Evolutionary conservation across 352 stramenopile species (phyloP).

Genomic region (Blastocystis sp.): DNA sequence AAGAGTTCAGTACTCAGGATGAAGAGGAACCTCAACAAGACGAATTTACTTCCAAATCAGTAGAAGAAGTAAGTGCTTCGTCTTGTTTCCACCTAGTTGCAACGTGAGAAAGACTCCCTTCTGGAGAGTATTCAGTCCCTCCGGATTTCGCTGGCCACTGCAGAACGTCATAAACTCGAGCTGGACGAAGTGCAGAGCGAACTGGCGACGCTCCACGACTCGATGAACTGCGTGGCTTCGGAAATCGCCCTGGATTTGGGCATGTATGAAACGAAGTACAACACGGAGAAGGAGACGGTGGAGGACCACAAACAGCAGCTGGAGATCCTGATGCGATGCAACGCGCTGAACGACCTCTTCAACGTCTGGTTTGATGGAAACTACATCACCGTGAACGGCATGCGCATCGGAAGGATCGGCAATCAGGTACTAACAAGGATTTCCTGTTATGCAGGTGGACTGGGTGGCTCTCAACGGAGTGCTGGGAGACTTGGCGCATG

Average conservation of each 20-base stretch:
- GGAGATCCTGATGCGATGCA: constrained; percentile 16
- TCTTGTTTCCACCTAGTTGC: background rate
- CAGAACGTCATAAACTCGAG: constrained; percentile 19
- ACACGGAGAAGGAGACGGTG: background rate
- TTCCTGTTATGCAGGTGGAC: background rate
- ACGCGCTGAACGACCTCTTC: constrained; percentile 35
- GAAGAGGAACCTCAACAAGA: background rate
- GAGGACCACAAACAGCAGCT: background rate
- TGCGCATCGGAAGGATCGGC: background rate
- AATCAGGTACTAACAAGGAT: background rate
- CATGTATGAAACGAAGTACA: background rate
- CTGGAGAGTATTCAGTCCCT: background rate
- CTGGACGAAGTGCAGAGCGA: constrained; percentile 22
- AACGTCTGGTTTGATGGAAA: constrained; percentile 32
- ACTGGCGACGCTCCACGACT: background rate
- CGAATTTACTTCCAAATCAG: background rate
- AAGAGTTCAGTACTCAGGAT: background rate
- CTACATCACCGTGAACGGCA: background rate
- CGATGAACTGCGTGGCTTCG: constrained; percentile 14
- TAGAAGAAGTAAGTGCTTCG: background rate
- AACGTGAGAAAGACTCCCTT: background rate
- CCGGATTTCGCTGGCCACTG: background rate
- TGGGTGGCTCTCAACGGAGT: constrained; percentile 1
- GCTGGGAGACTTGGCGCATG: background rate
- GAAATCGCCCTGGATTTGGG: constrained; percentile 9